Evolutionary conservation across 768 basidiomycete species (phyloP).

Genomic region (Serendipita sp.): DNA sequence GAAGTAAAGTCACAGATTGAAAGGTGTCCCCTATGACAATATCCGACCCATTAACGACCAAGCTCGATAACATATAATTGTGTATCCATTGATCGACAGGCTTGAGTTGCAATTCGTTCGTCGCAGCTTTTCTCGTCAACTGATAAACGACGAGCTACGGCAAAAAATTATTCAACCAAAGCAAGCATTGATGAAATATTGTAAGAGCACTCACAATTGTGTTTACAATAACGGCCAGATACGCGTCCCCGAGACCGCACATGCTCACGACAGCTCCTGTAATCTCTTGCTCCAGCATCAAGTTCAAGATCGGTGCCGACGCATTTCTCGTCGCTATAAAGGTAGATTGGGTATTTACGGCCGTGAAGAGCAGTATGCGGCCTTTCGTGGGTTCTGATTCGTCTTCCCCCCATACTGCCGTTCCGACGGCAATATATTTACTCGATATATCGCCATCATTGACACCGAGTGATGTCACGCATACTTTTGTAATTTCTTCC

Average conservation of each 20-base stretch:
- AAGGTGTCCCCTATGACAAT: slow-evolving; percentile 67
- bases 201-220: slow-evolving; percentile 38
- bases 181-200: not conserved
- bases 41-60: slow-evolving; percentile 36
- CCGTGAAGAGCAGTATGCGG: slow-evolving; percentile 34
- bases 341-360: slow-evolving; percentile 15
- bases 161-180: not conserved
- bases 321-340: slow-evolving; percentile 10
- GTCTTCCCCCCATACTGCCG: slow-evolving; percentile 18
- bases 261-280: slow-evolving; percentile 53
- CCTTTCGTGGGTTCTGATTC: slow-evolving; percentile 30
- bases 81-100: slow-evolving; percentile 53
- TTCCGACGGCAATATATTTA: slow-evolving; percentile 25
- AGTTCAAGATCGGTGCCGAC: slow-evolving; percentile 16
- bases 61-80: slow-evolving; percentile 58
- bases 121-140: slow-evolving; percentile 25
- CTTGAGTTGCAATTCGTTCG: slow-evolving; percentile 20
- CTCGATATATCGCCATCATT: slow-evolving; percentile 12
- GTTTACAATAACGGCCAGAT: slow-evolving; percentile 50
- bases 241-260: slow-evolving; percentile 28
- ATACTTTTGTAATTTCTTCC: slow-evolving; percentile 49
- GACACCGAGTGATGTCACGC: slow-evolving; percentile 16
- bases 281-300: slow-evolving; percentile 22
- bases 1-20: slow-evolving; percentile 57
- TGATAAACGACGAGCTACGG: slow-evolving; percentile 19